phyloP scores from a whole-genome alignment of 2,329 filamentous ascomycete species.

The Rasamsonia emersonii region DNA sequence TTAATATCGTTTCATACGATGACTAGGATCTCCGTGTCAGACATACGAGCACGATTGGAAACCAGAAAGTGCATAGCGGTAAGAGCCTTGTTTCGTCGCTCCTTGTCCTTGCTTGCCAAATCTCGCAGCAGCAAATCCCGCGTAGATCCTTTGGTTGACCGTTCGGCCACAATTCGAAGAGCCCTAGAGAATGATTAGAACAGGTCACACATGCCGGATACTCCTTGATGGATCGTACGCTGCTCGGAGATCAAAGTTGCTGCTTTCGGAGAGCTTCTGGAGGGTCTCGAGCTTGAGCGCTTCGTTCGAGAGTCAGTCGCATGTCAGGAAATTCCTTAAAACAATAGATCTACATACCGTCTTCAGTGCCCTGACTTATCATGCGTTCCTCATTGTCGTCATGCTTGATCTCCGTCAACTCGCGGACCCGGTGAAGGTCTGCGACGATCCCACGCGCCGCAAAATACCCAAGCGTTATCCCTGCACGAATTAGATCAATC shows the following conservation, averaged over 20 bases:
- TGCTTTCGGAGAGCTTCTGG: conserved; percentile 58
- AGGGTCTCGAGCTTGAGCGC: conserved; percentile 58
- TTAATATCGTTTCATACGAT: not conserved
- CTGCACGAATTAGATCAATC: conserved; percentile 14
- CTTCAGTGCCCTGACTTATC: conserved; percentile 67
- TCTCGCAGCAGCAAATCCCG: conserved; percentile 34
- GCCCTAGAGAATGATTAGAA: conserved; percentile 19
- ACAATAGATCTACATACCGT: conserved; percentile 34
- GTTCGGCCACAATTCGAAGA: conserved; percentile 38
- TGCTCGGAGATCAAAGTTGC: conserved; percentile 64
- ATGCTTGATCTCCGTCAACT: conserved; percentile 53
- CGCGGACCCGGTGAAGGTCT: conserved; percentile 32
- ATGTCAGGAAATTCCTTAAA: not conserved
- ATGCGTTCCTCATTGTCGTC: conserved; percentile 59
- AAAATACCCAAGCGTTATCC: conserved; percentile 37
- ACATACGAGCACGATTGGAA: conserved; percentile 29
- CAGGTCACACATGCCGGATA: too few species aligned
- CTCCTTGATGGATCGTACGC: conserved; percentile 53
- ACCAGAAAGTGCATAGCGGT: conserved; percentile 37
- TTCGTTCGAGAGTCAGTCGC: conserved; percentile 15
- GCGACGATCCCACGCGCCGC: conserved; percentile 50
- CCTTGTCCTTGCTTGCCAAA: conserved; percentile 29
- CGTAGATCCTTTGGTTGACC: conserved; percentile 33
- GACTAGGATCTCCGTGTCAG: not conserved
- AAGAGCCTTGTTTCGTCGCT: conserved; percentile 32